Conservation (phyloP, 2,329 filamentous ascomycete genomes). For the Trichoderma guizhouense region DNA sequence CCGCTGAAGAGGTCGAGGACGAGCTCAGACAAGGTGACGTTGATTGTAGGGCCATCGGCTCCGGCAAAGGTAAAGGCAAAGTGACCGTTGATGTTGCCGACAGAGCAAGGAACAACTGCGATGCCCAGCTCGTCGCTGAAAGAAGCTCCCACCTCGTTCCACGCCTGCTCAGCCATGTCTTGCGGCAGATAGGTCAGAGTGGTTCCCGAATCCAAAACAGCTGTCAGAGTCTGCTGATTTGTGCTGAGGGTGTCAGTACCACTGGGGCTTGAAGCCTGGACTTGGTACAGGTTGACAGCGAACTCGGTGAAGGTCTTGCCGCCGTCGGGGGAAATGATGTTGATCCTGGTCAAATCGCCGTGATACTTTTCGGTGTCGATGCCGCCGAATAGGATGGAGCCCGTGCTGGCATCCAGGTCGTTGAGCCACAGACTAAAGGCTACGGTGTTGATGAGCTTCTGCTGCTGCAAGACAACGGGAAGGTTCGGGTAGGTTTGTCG, state of each 20-base stretch:
- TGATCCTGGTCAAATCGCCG: conserved; percentile 59
- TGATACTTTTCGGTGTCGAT: conserved; percentile 72
- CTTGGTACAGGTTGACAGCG: conserved; percentile 45
- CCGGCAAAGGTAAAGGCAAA: conserved; percentile 56
- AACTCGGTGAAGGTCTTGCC: conserved; percentile 45
- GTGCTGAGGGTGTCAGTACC: conserved; percentile 48
- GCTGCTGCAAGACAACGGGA: conserved; percentile 59
- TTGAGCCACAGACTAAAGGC: conserved; percentile 71
- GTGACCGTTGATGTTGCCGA: conserved; percentile 42
- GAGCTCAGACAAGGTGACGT: conserved; percentile 54
- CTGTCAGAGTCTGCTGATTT: conserved; percentile 47
- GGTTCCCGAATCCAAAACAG: conserved; percentile 72
- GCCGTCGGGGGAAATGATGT: conserved; percentile 47
- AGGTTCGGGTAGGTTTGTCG: conserved; percentile 52
- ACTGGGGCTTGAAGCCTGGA: conserved; percentile 46
- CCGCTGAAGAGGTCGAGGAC: conserved; percentile 46
- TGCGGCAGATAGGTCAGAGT: conserved; percentile 67
- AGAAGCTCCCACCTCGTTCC: conserved; percentile 52
- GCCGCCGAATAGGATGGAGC: conserved; percentile 76
- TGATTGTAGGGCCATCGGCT: conserved; percentile 46
- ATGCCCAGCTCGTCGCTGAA: conserved; percentile 37
- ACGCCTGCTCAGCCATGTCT: conserved; percentile 52
- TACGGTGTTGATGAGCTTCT: conserved; percentile 61
- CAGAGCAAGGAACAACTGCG: conserved; percentile 50
- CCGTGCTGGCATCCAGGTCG: conserved; percentile 57